phyloP scores from a whole-genome alignment of 805 yeast species.

The Gaillardinia entomophila region DNA sequence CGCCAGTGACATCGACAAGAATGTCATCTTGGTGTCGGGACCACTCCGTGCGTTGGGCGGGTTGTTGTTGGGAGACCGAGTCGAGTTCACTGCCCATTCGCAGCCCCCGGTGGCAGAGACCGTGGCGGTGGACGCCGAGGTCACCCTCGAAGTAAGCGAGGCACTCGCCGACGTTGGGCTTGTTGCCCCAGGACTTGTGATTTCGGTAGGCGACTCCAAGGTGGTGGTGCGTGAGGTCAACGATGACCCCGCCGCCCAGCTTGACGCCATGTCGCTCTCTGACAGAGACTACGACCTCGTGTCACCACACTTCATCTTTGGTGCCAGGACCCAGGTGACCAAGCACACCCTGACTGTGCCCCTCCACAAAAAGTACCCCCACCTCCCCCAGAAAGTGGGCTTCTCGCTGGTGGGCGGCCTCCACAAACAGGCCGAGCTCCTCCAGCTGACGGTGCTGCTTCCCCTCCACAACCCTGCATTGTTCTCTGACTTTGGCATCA shows the following conservation, averaged over 20 bases:
- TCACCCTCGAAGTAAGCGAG: too few species aligned
- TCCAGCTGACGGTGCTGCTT: conserved; percentile 66
- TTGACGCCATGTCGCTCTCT: neutral
- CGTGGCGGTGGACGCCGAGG: conserved; percentile 2
- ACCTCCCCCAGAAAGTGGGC: conserved; percentile 35
- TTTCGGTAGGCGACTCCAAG: too few species aligned
- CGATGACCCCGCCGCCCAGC: conserved; percentile 3
- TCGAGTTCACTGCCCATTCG: conserved; percentile 39
- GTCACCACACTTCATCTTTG: conserved; percentile 46
- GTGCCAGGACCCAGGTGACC: conserved; percentile 9
- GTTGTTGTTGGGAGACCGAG: conserved; percentile 43
- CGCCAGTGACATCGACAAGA: conserved; percentile 25
- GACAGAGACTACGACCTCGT: conserved; percentile 9
- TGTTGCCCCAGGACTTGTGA: neutral
- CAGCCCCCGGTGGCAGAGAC: conserved; percentile 39
- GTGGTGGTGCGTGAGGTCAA: too few species aligned
- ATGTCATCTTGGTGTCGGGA: conserved; percentile 22
- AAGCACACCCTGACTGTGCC: conserved; percentile 1
- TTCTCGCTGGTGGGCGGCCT: conserved; percentile 77
- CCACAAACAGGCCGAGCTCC: conserved; percentile 48
- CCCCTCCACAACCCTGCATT: conserved; percentile 76
- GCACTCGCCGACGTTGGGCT: neutral
- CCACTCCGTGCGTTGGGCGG: conserved; percentile 28
- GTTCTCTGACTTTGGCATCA: conserved; percentile 78
- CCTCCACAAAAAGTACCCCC: conserved; percentile 32